Evolutionary conservation across 2,329 filamentous ascomycete species (phyloP), one percentile per base, ranked within the genome.

Genomic region (Epicoccum sorghinum): DNA sequence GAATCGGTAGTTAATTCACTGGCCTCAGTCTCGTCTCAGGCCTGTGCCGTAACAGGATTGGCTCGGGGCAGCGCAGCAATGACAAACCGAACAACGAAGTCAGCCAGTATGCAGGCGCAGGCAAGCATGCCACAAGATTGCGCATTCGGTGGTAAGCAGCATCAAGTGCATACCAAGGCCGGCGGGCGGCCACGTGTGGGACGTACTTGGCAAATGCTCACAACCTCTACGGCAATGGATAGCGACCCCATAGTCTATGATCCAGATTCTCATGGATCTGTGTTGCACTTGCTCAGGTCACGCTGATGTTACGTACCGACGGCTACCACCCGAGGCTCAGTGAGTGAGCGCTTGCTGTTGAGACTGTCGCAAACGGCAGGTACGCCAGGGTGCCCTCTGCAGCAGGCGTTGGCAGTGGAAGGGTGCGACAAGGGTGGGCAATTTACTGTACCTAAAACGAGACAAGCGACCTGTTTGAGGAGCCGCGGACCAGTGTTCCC

Each of bases 401-500:
- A 30, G 35, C 29, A 30, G 27, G 51, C 36, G 40, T 48, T 44
- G 51, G 45, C 35, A 40, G 45, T 40, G 29, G 35, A 32, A 39
- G 40, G 37, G 32, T 10, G 23, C n/a, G 38, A 32, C 52, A 50
- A 25, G 40, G 46, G 46, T 55, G 41, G 52, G 24, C 46, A 50
- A 55, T 5, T 55, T 55, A 22, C 41, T 50, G 23, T 40, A 18
- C 25, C 35, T 35, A 29, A 41, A 36, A n/a, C 24, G 13, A 55
- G 36, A 46, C 46, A 50, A 22, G 37, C 46, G 37, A 47, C 36
- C 37, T 54, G 52, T 47, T 55, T 55, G 47, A 53, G 43, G 47
- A 53, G 37, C 38, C 35, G 50, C 57, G 59, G 61, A 61, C 57
- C 55, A 47, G 51, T 47, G 42, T 54, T 58, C 58, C 61, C 52